Conservation (phyloP, 192 early-diverging fungal genomes). For the Lunasporangiospora selenospora region DNA sequence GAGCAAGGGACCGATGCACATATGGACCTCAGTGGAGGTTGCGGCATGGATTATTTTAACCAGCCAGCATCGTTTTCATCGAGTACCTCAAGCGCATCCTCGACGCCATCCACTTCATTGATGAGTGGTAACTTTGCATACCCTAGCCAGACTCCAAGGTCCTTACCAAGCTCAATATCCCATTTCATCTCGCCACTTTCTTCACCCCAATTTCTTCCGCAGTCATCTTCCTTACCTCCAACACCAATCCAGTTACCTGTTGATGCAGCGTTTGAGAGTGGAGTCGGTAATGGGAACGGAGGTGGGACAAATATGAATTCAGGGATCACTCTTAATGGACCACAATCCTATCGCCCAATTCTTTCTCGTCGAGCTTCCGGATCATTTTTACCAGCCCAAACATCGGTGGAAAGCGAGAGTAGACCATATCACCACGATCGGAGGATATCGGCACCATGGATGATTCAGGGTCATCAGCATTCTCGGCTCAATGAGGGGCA, state of each 20-base stretch:
- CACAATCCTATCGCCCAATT: conserved; percentile 9
- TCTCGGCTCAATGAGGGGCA: conserved; percentile 8
- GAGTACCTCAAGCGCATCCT: conserved; percentile 15
- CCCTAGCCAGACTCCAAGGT: conserved; percentile 6
- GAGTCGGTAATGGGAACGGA: too few species aligned
- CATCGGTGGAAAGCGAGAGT: conserved; percentile 8
- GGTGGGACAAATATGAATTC: too few species aligned
- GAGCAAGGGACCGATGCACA: not conserved
- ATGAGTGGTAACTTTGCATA: conserved; percentile 3
- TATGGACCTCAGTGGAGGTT: not conserved
- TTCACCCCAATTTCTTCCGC: conserved; percentile 28
- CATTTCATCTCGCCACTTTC: conserved; percentile 33
- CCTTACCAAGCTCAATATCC: conserved; percentile 16
- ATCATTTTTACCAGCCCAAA: conserved; percentile 23
- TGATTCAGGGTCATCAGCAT: conserved; percentile 4
- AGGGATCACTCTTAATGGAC: too few species aligned
- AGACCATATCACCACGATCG: conserved; percentile 23
- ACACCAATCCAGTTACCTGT: conserved; percentile 24
- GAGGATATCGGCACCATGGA: conserved; percentile 33
- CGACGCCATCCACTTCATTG: conserved; percentile 27
- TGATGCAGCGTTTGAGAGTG: conserved; percentile 20
- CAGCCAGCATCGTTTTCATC: conserved; percentile 14
- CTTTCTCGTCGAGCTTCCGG: conserved; percentile 31
- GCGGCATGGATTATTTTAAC: conserved; percentile 27
- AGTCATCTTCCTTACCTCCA: conserved; percentile 30